phyloP scores from a whole-genome alignment of 2,329 filamentous ascomycete genomes.

The Didymella pinodella region DNA sequence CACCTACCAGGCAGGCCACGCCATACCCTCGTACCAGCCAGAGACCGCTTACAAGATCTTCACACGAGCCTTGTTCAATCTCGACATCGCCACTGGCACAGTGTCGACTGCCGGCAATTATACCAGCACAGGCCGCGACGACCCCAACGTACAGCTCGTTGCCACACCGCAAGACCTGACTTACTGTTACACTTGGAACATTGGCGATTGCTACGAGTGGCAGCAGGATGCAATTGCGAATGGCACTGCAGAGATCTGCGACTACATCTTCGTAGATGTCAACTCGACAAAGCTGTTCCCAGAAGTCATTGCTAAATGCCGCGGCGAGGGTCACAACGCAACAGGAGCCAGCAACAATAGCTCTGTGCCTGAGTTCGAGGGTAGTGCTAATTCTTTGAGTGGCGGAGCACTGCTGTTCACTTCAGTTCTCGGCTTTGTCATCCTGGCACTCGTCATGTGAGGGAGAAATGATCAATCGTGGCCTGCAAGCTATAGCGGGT shows the following conservation, averaged over 20 bases:
- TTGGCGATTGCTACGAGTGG: conserved; percentile 26
- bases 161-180: conserved; percentile 19
- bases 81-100: conserved; percentile 58
- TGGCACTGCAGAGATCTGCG: conserved; percentile 27
- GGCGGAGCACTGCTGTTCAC: neutral
- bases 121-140: conserved; percentile 22
- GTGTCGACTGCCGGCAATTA: conserved; percentile 16
- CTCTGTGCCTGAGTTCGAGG: conserved; percentile 19
- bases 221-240: conserved; percentile 24
- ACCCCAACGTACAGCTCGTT: conserved; percentile 25
- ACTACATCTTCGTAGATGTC: conserved; percentile 30
- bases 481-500: neutral
- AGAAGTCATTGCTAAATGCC: conserved; percentile 28
- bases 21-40: conserved; percentile 53
- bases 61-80: conserved; percentile 54
- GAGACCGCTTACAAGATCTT: conserved; percentile 61
- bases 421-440: neutral
- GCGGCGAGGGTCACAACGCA: conserved; percentile 7
- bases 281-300: conserved; percentile 32
- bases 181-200: conserved; percentile 31
- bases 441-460: neutral
- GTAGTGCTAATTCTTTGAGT: neutral
- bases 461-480: neutral
- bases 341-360: conserved; percentile 10
- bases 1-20: conserved; percentile 52